Evolutionary conservation across 768 basidiomycete genomes (phyloP).

Genomic region (Trametopsis cervina): DNA sequence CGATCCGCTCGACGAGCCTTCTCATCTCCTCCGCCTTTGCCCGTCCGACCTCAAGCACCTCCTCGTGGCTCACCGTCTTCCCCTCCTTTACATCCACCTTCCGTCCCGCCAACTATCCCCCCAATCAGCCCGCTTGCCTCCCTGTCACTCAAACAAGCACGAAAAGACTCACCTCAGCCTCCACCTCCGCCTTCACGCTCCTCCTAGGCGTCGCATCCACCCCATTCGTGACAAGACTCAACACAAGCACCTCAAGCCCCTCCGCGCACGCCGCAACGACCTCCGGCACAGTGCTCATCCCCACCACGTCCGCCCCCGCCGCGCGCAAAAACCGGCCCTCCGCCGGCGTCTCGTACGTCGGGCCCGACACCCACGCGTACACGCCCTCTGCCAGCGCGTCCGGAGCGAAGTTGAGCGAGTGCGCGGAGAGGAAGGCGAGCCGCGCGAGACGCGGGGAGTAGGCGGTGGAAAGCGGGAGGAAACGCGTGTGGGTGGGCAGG

Average conservation of each 20-base stretch:
- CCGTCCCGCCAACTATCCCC: conserved; percentile 53
- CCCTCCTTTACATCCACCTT: conserved; percentile 32
- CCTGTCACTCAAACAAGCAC: no score
- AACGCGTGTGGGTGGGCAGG: conserved; percentile 54
- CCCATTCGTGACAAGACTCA: conserved; percentile 82
- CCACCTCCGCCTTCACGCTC: conserved; percentile 67
- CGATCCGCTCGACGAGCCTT: conserved; percentile 58
- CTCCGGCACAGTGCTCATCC: conserved; percentile 91
- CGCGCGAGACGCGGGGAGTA: conserved; percentile 55
- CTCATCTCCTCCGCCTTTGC: conserved; percentile 70
- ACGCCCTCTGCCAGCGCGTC: conserved; percentile 70
- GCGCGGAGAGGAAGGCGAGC: conserved; percentile 64
- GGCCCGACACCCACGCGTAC: conserved; percentile 88
- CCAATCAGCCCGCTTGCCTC: not conserved
- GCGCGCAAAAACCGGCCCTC: conserved; percentile 72
- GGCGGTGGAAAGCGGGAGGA: conserved; percentile 79
- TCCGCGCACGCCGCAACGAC: conserved; percentile 76
- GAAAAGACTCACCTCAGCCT: conserved; percentile 54
- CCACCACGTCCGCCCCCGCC: conserved; percentile 84
- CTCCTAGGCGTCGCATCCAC: conserved; percentile 66
- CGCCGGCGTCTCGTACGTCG: conserved; percentile 85
- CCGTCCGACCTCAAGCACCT: conserved; percentile 62
- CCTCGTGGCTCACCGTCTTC: conserved; percentile 66
- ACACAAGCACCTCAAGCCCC: conserved; percentile 66
- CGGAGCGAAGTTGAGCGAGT: conserved; percentile 45